Base-by-base conservation (phyloP, 208 protist species). In the Crithidia brevicula region DNA sequence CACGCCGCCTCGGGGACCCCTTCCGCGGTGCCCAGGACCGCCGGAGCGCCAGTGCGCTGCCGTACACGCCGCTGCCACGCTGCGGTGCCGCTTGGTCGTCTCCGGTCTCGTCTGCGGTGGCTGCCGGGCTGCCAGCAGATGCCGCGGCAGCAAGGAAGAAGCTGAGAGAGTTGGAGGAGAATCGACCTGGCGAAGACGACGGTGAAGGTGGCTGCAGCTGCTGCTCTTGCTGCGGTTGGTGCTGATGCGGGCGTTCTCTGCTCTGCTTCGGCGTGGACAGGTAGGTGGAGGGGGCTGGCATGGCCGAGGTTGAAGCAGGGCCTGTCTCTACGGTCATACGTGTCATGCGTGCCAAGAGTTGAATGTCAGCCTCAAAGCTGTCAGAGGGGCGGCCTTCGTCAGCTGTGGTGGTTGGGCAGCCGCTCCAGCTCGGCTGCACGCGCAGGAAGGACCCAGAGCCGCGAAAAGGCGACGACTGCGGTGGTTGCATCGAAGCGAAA, bases 11-110 rank as follows among this genome's bases (percentile, higher is more conserved):
- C 60, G 46, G 60, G 8, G 46, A 52, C 13, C 22, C 43, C 58
- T 74, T 74, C 33, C 36, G 69, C 28, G 69, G 69, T 28, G 69
- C 69, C 69, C 69, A 74, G 42, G 69, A 74, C 25, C 61, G 59
- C 15, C 69, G 59, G 8, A 42, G 27, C 5, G 69, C 69, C 30
- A 74, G 40, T 15, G 60, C 69, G 33, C 53, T 63, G 43, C 69
- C 69, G 69, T 74, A 74, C 5, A 74, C 47, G 11, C 52, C 60
- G 23, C 69, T 74, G n/a, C 60, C 45, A 13, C 20, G 11, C 7
- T 51, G 49, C 46, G 22, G 60, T 0, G 5, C 7, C 25, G 20
- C 40, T 30, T 50, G 6, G 5, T 27, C 47, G 10, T 47, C 69
- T 2, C 25, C 52, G 25, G 40, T 40, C 7, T 43, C 45, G 31